Conservation (phyloP, 306 rosid genomes). For the Hippophae gyantsensis region DNA sequence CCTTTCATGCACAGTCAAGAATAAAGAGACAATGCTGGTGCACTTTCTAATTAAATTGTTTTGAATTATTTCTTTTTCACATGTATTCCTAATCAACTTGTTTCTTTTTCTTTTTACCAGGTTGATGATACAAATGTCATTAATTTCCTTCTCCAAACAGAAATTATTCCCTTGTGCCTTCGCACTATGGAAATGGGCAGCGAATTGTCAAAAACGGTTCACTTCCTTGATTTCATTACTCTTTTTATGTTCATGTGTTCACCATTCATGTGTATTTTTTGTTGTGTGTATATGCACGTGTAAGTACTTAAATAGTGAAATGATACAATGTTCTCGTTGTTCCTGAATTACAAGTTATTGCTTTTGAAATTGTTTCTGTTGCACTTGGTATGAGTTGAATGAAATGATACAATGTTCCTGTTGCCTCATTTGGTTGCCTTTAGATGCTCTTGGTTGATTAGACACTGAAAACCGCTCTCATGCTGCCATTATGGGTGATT, state of each 20-base stretch:
- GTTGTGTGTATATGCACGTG: too few relatives aligned
- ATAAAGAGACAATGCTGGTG: background rate
- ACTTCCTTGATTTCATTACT: conserved; percentile 31
- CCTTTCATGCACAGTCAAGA: too few relatives aligned
- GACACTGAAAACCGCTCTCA: too few relatives aligned
- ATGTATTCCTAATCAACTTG: background rate
- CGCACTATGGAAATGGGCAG: conserved; percentile 85
- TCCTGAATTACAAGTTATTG: too few relatives aligned
- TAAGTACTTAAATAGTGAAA: too few relatives aligned
- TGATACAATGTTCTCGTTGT: too few relatives aligned
- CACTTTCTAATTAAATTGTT: background rate
- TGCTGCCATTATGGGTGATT: too few relatives aligned
- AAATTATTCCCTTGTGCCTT: conserved; percentile 70
- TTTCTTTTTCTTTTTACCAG: conserved; percentile 27
- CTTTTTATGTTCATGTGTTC: background rate
- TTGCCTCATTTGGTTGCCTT: too few relatives aligned
- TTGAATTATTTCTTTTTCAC: background rate
- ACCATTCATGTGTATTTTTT: background rate
- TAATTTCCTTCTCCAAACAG: conserved; percentile 68
- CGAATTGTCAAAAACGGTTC: conserved; percentile 75
- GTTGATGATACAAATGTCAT: conserved; percentile 68
- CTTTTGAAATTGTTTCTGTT: too few relatives aligned
- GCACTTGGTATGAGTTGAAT: too few relatives aligned
- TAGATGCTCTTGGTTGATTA: too few relatives aligned
- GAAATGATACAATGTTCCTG: too few relatives aligned